These are phyloP conservation scores for Primulina eburnea DNA, from an alignment of 257 asterid species.

Conservation along the genomic window DNA sequence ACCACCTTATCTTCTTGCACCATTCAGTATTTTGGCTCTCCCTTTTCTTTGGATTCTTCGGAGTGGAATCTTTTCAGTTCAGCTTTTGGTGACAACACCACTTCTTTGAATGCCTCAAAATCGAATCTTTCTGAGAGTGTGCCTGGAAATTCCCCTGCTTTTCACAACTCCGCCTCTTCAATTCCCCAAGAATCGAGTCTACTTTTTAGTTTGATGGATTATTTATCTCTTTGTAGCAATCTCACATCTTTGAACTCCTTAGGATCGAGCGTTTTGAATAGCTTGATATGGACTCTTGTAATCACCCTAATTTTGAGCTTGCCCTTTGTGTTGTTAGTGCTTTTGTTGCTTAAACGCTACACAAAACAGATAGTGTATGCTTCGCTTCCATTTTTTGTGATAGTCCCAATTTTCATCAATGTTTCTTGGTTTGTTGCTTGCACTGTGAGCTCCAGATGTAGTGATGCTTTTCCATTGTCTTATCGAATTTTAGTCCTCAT, in stretches of 20 bases:
- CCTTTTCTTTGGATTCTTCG: slow-evolving; percentile 14
- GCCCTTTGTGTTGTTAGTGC: slow-evolving; percentile 60
- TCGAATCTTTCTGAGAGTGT: slow-evolving; percentile 5
- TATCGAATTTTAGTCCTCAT: slow-evolving; percentile 68
- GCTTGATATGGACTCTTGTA: slow-evolving; percentile 82
- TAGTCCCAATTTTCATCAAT: slow-evolving; percentile 67
- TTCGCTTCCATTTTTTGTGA: slow-evolving; percentile 75
- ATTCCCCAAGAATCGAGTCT: slow-evolving; percentile 8
- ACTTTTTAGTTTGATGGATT: slow-evolving; percentile 3
- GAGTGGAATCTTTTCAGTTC: not conserved
- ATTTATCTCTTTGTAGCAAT: slow-evolving; percentile 16
- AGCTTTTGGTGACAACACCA: slow-evolving; percentile 4
- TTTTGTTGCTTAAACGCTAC: slow-evolving; percentile 67
- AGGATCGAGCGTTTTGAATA: slow-evolving; percentile 43
- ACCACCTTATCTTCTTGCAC: slow-evolving; percentile 57
- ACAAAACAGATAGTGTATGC: slow-evolving; percentile 87
- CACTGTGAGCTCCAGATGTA: slow-evolving; percentile 67
- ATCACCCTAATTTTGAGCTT: slow-evolving; percentile 58
- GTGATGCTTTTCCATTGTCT: slow-evolving; percentile 64
- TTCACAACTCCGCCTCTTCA: not conserved
- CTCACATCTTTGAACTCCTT: slow-evolving; percentile 31
- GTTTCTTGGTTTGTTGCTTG: slow-evolving; percentile 95
- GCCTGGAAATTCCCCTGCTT: slow-evolving; percentile 9
- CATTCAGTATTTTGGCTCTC: slow-evolving; percentile 26
- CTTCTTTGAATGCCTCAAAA: slow-evolving; percentile 14